Conservation (phyloP, 2,329 filamentous ascomycete species). For the Aspergillus amoenus region DNA sequence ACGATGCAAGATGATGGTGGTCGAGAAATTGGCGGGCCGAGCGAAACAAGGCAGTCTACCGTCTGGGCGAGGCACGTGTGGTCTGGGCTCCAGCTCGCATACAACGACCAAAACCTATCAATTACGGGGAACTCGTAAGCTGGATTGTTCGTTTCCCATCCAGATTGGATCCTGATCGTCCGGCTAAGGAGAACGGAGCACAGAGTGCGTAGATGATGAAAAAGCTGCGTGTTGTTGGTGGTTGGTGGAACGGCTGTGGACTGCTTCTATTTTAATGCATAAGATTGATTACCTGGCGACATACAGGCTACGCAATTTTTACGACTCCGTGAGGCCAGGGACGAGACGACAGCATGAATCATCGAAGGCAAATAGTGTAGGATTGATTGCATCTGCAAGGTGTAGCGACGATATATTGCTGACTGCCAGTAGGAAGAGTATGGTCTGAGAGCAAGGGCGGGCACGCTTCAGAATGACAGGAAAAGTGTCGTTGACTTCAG, state of each 20-base stretch:
- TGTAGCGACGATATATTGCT: neutral
- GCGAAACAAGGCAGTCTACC: neutral
- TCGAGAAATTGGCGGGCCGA: constrained; percentile 9
- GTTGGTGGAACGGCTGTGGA: constrained; percentile 5
- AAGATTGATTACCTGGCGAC: neutral
- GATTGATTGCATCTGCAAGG: neutral
- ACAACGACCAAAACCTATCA: neutral
- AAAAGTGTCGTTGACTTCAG: too few species aligned
- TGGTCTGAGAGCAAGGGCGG: too few species aligned
- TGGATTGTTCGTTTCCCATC: neutral
- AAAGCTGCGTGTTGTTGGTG: constrained; percentile 9
- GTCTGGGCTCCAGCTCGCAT: constrained; percentile 3
- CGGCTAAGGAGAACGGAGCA: neutral
- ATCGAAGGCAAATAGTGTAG: neutral
- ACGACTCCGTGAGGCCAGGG: neutral
- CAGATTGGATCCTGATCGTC: neutral
- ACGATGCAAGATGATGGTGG: constrained; percentile 8
- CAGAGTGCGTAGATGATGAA: constrained; percentile 5
- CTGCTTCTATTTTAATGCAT: constrained; percentile 15
- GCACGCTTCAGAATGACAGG: neutral
- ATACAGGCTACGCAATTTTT: neutral
- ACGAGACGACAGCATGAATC: neutral
- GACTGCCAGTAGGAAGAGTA: neutral
- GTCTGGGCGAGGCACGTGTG: constrained; percentile 13
- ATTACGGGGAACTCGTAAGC: neutral